These are phyloP conservation scores for Trichoderma harzianum DNA, from an alignment of 2,329 filamentous ascomycete genomes.

Conservation along the genomic window DNA sequence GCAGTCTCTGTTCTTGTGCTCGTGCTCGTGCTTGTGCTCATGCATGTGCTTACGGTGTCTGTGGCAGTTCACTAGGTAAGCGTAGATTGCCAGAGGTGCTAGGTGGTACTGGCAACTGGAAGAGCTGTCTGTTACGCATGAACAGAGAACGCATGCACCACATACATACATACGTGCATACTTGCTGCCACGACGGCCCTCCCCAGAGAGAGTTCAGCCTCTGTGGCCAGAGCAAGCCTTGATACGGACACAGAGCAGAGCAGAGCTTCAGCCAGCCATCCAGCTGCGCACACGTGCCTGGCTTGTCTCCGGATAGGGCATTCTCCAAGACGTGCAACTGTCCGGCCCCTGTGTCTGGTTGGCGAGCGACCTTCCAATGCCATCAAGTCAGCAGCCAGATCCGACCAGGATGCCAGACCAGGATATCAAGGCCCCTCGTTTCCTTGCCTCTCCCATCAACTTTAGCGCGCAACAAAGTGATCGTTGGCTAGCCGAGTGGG, in stretches of 20 bases:
- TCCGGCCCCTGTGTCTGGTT: background rate
- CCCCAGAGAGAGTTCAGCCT: background rate
- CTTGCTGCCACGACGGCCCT: background rate
- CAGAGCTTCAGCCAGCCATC: background rate
- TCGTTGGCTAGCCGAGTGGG: slow-evolving; percentile 17
- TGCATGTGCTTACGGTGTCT: background rate
- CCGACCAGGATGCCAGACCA: background rate
- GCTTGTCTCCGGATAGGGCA: background rate
- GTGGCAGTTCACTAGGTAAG: background rate
- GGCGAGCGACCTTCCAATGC: background rate
- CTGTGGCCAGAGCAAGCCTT: background rate
- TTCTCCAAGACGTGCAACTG: background rate
- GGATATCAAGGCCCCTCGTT: slow-evolving; percentile 1
- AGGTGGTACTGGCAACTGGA: background rate
- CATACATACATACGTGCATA: slow-evolving; percentile 9
- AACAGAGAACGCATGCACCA: background rate
- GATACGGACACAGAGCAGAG: background rate
- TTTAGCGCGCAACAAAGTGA: slow-evolving; percentile 12
- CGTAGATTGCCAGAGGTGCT: background rate
- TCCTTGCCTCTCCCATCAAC: background rate
- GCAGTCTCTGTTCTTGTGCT: background rate
- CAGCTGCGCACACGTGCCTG: background rate
- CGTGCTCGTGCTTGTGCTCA: background rate
- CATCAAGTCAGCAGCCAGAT: background rate
- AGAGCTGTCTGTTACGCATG: background rate